Conservation (phyloP, 805 yeast genomes). For the Pichia pseudocactophila region DNA sequence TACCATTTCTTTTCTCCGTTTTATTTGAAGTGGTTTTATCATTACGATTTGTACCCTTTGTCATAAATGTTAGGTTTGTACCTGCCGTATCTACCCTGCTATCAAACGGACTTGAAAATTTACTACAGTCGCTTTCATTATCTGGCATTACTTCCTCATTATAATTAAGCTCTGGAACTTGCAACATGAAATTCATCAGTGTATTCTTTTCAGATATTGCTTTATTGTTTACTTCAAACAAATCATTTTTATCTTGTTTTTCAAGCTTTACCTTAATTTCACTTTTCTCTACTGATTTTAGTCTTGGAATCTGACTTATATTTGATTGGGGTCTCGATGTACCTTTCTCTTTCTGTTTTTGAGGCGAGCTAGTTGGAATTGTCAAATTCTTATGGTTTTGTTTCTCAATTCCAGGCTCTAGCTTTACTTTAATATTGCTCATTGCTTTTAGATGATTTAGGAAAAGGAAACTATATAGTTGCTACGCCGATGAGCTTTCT, state of each 20-base stretch:
- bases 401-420: too few species aligned
- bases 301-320: background rate
- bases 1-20: background rate
- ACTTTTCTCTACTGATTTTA: background rate
- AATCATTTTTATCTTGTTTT: background rate
- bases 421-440: too few species aligned
- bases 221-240: background rate
- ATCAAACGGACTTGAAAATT: constrained; percentile 8
- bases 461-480: too few species aligned
- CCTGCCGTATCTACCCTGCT: constrained; percentile 8
- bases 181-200: constrained; percentile 3
- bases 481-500: too few species aligned
- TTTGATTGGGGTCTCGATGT: background rate
- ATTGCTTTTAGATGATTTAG: too few species aligned
- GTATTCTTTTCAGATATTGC: background rate
- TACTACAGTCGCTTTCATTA: constrained; percentile 4
- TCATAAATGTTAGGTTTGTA: constrained; percentile 7
- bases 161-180: constrained; percentile 4
- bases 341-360: background rate
- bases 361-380: background rate
- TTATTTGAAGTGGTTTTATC: background rate
- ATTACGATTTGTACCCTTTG: background rate
- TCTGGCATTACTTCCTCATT: background rate
- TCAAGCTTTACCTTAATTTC: background rate
- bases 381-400: too few species aligned